Percentiles rank a stretch among this genome's conserved stretches.
Conservation (phyloP, 805 yeast genomes). For the Danielia reshetovae region DNA sequence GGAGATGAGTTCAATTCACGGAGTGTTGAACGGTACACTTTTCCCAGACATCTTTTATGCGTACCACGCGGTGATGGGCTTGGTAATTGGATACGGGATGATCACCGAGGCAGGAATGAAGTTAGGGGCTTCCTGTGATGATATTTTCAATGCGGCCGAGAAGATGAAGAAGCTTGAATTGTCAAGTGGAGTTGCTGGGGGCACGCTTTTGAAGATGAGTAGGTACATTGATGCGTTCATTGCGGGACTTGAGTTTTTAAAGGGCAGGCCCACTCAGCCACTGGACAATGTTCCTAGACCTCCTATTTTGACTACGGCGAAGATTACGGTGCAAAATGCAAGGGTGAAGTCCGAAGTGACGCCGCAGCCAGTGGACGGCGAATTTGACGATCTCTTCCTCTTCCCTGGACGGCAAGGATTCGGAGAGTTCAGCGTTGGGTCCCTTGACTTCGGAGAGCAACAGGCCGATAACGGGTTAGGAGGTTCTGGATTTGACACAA, state of each 20-base stretch:
- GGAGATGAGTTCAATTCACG: slow-evolving; percentile 29
- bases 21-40: slow-evolving; percentile 42
- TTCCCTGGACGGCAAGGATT: slow-evolving; percentile 1
- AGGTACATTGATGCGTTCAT: slow-evolving; percentile 1
- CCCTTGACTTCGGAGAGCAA: neutral
- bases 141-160: neutral
- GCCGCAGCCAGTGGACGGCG: neutral
- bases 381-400: neutral
- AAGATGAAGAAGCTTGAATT: neutral
- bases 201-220: slow-evolving; percentile 1
- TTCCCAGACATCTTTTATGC: slow-evolving; percentile 42
- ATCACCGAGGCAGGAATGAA: neutral
- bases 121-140: neutral
- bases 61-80: slow-evolving; percentile 39
- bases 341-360: neutral
- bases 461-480: neutral
- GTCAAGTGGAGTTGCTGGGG: neutral
- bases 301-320: neutral
- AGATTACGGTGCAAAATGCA: neutral
- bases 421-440: slow-evolving; percentile 1
- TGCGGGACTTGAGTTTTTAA: neutral
- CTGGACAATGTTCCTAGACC: too few species aligned
- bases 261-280: neutral
- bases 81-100: slow-evolving; percentile 32
- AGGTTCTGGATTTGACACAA: neutral